Conservation (phyloP, 306 rosid genomes). For the Calophaca sinica region DNA sequence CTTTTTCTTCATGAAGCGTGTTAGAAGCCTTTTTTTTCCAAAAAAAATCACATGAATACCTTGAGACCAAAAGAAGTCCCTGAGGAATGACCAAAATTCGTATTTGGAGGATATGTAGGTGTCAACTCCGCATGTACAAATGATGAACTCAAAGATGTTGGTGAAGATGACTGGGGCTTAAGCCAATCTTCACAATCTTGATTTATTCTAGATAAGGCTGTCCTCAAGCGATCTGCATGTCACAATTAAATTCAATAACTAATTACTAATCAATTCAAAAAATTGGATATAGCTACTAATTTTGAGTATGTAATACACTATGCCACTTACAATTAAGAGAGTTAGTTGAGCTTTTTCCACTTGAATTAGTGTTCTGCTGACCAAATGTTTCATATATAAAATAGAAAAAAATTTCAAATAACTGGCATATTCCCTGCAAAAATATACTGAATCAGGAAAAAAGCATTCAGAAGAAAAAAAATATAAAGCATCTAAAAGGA, state of each 20-base stretch:
- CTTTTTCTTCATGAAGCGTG: neutral
- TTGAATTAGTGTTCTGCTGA: slow-evolving; percentile 69
- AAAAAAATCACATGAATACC: slow-evolving; percentile 55
- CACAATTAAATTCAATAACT: slow-evolving; percentile 47
- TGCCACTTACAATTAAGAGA: slow-evolving; percentile 74
- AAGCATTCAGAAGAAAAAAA: slow-evolving; percentile 46
- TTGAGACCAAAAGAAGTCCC: slow-evolving; percentile 77
- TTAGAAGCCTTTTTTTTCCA: neutral
- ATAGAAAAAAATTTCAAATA: slow-evolving; percentile 84
- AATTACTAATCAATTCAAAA: slow-evolving; percentile 47
- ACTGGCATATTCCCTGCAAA: slow-evolving; percentile 96
- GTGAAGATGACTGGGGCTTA: slow-evolving; percentile 64
- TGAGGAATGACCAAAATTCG: slow-evolving; percentile 58
- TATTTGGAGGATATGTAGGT: slow-evolving; percentile 66
- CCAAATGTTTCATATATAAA: slow-evolving; percentile 84
- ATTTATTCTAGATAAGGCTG: slow-evolving; percentile 81
- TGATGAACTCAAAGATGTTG: slow-evolving; percentile 61
- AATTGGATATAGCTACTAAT: slow-evolving; percentile 41
- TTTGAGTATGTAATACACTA: slow-evolving; percentile 33
- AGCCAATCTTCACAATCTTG: slow-evolving; percentile 95
- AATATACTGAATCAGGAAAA: slow-evolving; percentile 71
- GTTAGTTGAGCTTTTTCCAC: slow-evolving; percentile 72
- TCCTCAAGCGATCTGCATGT: slow-evolving; percentile 80
- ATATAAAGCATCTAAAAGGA: slow-evolving; percentile 34
- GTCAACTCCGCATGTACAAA: slow-evolving; percentile 69